Base-by-base conservation (phyloP, 2,329 filamentous ascomycete species). In the Cladobotryum mycophilum region DNA sequence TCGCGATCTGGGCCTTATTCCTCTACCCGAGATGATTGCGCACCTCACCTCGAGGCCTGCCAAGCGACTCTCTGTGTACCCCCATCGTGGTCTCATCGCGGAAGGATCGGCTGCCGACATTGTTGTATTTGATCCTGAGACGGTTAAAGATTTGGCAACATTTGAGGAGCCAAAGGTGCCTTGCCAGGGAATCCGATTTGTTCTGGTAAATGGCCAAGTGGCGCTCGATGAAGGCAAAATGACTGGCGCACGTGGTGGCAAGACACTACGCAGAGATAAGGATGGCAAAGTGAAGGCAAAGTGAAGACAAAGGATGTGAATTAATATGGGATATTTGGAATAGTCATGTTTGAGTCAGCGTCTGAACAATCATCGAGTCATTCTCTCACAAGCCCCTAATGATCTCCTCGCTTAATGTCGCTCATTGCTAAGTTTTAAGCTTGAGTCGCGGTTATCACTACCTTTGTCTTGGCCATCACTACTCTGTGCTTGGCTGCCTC, bases 41-140 rank as follows among this genome's bases (percentile, higher is more conserved):
- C 58, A 59, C 36, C 43, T 60, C 15, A 60, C 58, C 1, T 58
- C 57, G 17, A 55, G 58, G 6, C 58, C 58, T 8, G 58, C 58
- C 7, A 59, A 58, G 43, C 57, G 58, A 4, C 55, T 60, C 9
- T 52, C 52, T 11, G 48, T 60, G 13, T 59, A 59, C 14, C 58
- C 58, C 2, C 51, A 55, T 38, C 55, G 58, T 4, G 58, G 58
- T 3, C 48, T 57, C 3, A n/a, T 60, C 17, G 53, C 55, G 1
- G 55, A 57, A 33, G 58, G 57, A 5, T 59, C 58, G 8, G 58
- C 58, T 15, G 58, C 58, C 13, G 58, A 60, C 14, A 40, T 60
- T 17, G 57, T 60, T 1, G 41, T 60, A 3, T 60, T 60, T 18
- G 51, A 60, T n/a, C 53, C 58, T 13, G 52, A 51, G 7, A 42